phyloP scores from a whole-genome alignment of 1,284 basidiomycete species.

The Ceratobasidium sp. region DNA sequence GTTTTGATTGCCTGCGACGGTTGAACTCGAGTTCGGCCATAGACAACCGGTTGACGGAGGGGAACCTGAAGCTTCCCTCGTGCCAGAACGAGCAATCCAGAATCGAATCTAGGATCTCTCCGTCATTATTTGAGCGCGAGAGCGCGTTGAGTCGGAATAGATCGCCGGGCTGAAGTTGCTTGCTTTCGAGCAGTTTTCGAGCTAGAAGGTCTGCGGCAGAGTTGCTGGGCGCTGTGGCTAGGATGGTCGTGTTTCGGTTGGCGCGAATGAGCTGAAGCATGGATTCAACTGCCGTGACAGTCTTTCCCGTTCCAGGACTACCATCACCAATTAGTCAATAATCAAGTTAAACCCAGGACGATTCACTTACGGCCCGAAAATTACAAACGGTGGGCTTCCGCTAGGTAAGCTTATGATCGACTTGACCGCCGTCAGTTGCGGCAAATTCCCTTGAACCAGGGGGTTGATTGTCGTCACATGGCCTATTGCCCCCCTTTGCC shows the following conservation, averaged over 20 bases:
- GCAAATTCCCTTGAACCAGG: constrained; percentile 58
- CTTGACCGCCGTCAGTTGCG: constrained; percentile 63
- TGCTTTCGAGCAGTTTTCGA: constrained; percentile 54
- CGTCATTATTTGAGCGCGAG: constrained; percentile 53
- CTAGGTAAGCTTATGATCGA: constrained; percentile 58
- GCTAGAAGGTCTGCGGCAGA: constrained; percentile 68
- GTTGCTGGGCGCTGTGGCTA: constrained; percentile 71
- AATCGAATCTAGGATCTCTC: constrained; percentile 19
- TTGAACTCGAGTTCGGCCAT: constrained; percentile 14
- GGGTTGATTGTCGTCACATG: constrained; percentile 54
- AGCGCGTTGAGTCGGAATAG: constrained; percentile 72
- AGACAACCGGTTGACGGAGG: constrained; percentile 2
- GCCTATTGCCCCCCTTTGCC: constrained; percentile 26
- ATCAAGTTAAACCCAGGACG: background rate
- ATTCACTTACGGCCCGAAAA: constrained; percentile 54
- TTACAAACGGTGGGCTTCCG: constrained; percentile 63
- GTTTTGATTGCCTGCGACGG: background rate
- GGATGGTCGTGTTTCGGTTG: constrained; percentile 58
- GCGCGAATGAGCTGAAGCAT: constrained; percentile 62
- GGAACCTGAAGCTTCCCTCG: constrained; percentile 37
- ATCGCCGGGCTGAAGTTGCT: constrained; percentile 52
- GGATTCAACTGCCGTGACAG: constrained; percentile 68
- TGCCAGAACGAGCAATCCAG: constrained; percentile 20
- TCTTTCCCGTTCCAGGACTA: constrained; percentile 73
- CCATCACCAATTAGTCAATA: background rate